phyloP scores from a whole-genome alignment of 441 rosid species.

The Hypseocharis bilobata region DNA sequence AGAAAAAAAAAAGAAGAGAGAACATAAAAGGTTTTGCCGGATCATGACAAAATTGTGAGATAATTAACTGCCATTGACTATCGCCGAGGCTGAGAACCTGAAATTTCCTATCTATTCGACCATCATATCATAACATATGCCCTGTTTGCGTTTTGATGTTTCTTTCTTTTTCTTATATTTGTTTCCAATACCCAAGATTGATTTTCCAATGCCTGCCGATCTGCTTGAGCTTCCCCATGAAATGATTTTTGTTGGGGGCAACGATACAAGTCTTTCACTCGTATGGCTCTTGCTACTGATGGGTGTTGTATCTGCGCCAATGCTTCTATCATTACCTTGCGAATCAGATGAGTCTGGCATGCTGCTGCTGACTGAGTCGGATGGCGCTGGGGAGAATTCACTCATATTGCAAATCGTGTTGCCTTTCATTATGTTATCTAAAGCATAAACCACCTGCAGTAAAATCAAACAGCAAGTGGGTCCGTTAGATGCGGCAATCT shows the following conservation, averaged over 20 bases:
- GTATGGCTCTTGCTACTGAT: slow-evolving; percentile 8
- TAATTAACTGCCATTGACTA: no score
- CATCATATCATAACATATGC: slow-evolving; percentile 7
- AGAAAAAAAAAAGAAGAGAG: no score
- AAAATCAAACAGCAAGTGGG: neutral
- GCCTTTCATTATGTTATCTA: slow-evolving; percentile 33
- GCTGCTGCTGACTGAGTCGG: slow-evolving; percentile 32
- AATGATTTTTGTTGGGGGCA: slow-evolving; percentile 20
- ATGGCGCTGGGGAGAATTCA: slow-evolving; percentile 33
- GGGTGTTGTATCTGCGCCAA: slow-evolving; percentile 16
- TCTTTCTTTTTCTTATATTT: neutral
- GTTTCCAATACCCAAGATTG: neutral
- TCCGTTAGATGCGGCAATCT: no score
- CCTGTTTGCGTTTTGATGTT: neutral
- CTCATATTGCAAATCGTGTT: slow-evolving; percentile 18
- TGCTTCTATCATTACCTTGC: slow-evolving; percentile 22
- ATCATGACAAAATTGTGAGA: neutral
- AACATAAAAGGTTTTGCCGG: neutral
- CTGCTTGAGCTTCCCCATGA: slow-evolving; percentile 12
- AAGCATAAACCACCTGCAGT: slow-evolving; percentile 41
- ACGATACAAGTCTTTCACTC: slow-evolving; percentile 15
- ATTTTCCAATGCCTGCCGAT: neutral
- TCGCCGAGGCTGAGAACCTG: neutral
- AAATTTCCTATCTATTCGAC: neutral
- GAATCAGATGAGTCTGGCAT: slow-evolving; percentile 28